Conservation (phyloP, 2,329 filamentous ascomycete species). For the Trichoderma atroviride region DNA sequence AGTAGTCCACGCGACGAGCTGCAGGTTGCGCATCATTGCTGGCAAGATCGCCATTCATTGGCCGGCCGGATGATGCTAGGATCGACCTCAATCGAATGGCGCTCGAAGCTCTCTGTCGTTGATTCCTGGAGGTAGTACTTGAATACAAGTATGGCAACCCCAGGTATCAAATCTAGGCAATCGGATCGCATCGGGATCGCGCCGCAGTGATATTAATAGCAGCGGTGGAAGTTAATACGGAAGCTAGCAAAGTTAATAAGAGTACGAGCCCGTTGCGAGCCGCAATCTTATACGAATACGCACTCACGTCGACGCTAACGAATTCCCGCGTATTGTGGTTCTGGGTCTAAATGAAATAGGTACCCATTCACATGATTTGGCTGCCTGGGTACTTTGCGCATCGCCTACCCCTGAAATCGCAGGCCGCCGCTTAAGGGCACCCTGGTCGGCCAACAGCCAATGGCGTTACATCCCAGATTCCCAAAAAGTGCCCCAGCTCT, state of each 20-base stretch:
- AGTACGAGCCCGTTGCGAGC: constrained; percentile 7
- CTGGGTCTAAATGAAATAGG: neutral
- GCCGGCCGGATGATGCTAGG: neutral
- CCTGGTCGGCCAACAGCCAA: constrained; percentile 26
- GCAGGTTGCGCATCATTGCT: constrained; percentile 4
- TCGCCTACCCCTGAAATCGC: constrained; percentile 6
- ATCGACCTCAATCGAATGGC: neutral
- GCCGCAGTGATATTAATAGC: neutral
- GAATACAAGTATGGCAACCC: neutral
- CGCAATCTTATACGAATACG: constrained; percentile 22
- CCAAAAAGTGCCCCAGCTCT: constrained; percentile 25
- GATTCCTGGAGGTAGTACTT: neutral
- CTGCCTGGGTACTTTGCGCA: neutral
- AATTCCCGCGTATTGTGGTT: constrained; percentile 9
- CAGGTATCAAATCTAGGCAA: neutral
- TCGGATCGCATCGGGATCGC: neutral
- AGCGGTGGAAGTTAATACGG: neutral
- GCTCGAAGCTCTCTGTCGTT: neutral
- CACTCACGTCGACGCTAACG: neutral
- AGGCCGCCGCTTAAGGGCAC: constrained; percentile 10
- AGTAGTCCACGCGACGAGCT: neutral
- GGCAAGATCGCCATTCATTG: neutral
- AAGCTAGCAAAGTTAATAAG: neutral
- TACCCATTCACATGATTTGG: neutral
- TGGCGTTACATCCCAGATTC: constrained; percentile 28